Conservation (phyloP, 768 basidiomycete genomes). For the Tephrocybe sp. region DNA sequence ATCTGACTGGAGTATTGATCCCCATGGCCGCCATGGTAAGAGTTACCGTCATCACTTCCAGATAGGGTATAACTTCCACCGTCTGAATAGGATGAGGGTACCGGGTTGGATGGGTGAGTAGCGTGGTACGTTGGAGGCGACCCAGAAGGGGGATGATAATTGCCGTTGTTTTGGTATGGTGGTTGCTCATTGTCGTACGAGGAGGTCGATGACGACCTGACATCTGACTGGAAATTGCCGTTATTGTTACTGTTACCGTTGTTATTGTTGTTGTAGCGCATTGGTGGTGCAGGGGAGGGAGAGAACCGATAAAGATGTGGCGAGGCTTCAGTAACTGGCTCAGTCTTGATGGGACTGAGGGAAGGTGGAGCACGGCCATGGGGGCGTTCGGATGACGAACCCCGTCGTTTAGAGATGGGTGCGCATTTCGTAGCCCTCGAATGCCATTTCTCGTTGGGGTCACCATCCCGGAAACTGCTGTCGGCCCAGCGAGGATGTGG, state of each 20-base stretch:
- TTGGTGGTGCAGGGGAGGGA: constrained; percentile 55
- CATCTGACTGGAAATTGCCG: constrained; percentile 50
- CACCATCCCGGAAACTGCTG: constrained; percentile 73
- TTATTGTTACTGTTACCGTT: too few species aligned
- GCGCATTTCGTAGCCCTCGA: constrained; percentile 75
- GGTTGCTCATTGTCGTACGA: constrained; percentile 39
- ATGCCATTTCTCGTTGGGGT: constrained; percentile 85
- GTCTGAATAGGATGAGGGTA: constrained; percentile 39
- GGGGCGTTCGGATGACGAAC: constrained; percentile 34
- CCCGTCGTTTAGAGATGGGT: constrained; percentile 41
- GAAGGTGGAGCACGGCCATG: constrained; percentile 44
- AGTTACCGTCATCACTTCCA: constrained; percentile 39
- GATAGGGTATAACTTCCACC: constrained; percentile 35
- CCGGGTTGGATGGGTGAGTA: constrained; percentile 21
- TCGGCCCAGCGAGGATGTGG: constrained; percentile 89
- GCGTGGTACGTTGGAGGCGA: constrained; percentile 28
- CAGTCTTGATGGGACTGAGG: constrained; percentile 69
- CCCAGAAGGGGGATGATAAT: constrained; percentile 21
- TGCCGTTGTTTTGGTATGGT: constrained; percentile 19
- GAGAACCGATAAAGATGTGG: constrained; percentile 70
- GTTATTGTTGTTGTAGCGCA: constrained; percentile 56
- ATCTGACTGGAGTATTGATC: constrained; percentile 35
- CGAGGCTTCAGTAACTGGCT: constrained; percentile 50
- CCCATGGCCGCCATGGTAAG: constrained; percentile 36
- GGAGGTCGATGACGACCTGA: constrained; percentile 34